Evolutionary conservation across 768 basidiomycete species (phyloP).

Genomic region (Leucogyrophana mollusca): DNA sequence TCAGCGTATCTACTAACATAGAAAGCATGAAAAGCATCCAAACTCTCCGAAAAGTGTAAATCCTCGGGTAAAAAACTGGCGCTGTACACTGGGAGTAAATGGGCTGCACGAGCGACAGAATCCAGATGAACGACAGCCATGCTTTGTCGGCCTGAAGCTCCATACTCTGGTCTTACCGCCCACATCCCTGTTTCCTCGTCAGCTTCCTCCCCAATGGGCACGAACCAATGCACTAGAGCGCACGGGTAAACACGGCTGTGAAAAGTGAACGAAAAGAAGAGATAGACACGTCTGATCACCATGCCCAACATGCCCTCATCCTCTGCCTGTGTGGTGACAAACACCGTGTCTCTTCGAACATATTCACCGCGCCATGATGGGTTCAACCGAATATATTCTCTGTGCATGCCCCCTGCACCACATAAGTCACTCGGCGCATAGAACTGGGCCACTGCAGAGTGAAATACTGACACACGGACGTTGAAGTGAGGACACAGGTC

Average conservation of each 20-base stretch:
- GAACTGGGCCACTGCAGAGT: not conserved
- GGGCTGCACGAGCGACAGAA: conserved; percentile 11
- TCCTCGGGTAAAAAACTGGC: conserved; percentile 14
- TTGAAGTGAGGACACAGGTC: conserved; percentile 11
- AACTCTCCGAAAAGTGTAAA: conserved; percentile 15
- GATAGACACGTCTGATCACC: conserved; percentile 18
- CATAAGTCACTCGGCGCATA: conserved; percentile 6
- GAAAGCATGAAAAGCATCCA: conserved; percentile 24
- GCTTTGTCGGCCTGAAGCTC: not conserved
- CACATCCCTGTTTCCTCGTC: conserved; percentile 20
- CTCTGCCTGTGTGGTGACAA: conserved; percentile 15
- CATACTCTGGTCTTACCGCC: conserved; percentile 13
- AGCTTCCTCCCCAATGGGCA: conserved; percentile 6
- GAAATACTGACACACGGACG: conserved; percentile 4
- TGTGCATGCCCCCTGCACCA: conserved; percentile 19
- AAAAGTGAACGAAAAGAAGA: conserved; percentile 18
- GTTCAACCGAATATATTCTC: conserved; percentile 28
- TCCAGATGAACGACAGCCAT: conserved; percentile 14
- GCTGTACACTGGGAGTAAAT: conserved; percentile 18
- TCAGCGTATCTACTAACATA: conserved; percentile 33
- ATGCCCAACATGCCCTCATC: conserved; percentile 23
- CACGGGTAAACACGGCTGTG: conserved; percentile 13
- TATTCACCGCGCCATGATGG: conserved; percentile 26
- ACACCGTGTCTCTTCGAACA: conserved; percentile 29
- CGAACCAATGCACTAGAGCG: conserved; percentile 21